A percentile compares a stretch with the other conserved stretches of the same genome.
phyloP scores from a whole-genome alignment of 2,329 filamentous ascomycete species.

The Aspergillus sp. region DNA sequence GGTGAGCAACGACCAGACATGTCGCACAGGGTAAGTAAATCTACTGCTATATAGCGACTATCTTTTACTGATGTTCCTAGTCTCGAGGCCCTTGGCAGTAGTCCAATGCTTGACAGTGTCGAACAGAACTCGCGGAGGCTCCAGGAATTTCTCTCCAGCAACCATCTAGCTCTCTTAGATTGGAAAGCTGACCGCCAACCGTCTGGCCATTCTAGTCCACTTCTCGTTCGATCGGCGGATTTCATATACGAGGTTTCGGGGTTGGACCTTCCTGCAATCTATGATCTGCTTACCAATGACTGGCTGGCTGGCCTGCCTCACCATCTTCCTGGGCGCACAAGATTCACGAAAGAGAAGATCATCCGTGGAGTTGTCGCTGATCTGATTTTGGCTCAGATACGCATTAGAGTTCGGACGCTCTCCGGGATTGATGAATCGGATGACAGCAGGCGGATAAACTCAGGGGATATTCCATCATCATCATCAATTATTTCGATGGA shows the following conservation, averaged over 20 bases:
- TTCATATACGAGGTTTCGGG: constrained; percentile 7
- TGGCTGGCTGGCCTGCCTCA: constrained; percentile 39
- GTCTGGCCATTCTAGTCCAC: constrained; percentile 17
- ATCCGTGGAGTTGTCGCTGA: constrained; percentile 41
- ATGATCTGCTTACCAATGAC: constrained; percentile 39
- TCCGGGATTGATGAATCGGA: neutral
- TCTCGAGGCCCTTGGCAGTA: constrained; percentile 33
- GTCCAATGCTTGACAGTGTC: constrained; percentile 37
- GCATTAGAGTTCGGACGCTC: constrained; percentile 19
- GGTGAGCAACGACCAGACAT: constrained; percentile 13
- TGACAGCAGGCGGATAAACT: neutral
- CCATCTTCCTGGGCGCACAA: constrained; percentile 37
- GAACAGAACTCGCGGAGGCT: constrained; percentile 38
- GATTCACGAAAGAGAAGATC: constrained; percentile 41
- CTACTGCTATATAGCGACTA: neutral
- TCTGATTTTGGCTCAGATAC: constrained; percentile 38
- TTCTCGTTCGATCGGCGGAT: constrained; percentile 16
- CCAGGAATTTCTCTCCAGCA: constrained; percentile 25
- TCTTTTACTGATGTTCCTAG: constrained; percentile 23
- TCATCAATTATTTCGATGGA: neutral
- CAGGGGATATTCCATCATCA: neutral
- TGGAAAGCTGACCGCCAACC: constrained; percentile 25
- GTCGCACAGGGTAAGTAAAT: constrained; percentile 35
- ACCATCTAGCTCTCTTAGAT: constrained; percentile 5
- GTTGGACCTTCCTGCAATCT: constrained; percentile 30